Percentiles rank a stretch among this genome's conserved stretches.
phyloP scores from a whole-genome alignment of 495 filamentous ascomycete species.

The Daldinia grandis region DNA sequence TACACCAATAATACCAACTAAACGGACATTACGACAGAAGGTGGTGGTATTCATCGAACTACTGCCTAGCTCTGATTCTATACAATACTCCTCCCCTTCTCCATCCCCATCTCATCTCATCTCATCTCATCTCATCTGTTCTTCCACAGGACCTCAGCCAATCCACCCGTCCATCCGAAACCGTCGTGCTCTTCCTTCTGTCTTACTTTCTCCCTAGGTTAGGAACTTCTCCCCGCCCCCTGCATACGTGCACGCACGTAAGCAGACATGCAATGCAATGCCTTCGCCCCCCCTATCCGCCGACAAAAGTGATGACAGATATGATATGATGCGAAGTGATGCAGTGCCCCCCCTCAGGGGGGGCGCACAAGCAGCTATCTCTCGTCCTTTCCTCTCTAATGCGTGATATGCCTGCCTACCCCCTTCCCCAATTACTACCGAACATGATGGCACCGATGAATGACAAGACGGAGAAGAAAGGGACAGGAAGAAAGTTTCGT shows the following conservation, averaged over 20 bases:
- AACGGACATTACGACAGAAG: constrained; percentile 18
- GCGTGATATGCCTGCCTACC: background rate
- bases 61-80: constrained; percentile 36
- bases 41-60: constrained; percentile 35
- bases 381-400: background rate
- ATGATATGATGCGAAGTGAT: background rate
- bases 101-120: background rate
- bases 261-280: background rate
- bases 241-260: background rate
- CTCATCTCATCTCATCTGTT: background rate
- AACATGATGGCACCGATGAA: background rate
- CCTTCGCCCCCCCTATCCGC: background rate
- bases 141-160: background rate
- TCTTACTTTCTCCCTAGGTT: background rate
- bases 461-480: background rate
- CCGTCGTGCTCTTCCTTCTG: background rate
- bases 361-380: background rate
- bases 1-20: background rate
- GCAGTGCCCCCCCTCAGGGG: background rate
- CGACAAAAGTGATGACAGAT: background rate
- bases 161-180: background rate
- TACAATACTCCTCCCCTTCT: constrained; percentile 27
- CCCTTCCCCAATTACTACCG: background rate
- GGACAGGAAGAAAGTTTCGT: background rate
- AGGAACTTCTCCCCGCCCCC: no score